Evolutionary conservation across 2,329 filamentous ascomycete genomes (phyloP), one percentile per base, ranked within the genome.

Genomic region (Diaporthe aspalathi): DNA sequence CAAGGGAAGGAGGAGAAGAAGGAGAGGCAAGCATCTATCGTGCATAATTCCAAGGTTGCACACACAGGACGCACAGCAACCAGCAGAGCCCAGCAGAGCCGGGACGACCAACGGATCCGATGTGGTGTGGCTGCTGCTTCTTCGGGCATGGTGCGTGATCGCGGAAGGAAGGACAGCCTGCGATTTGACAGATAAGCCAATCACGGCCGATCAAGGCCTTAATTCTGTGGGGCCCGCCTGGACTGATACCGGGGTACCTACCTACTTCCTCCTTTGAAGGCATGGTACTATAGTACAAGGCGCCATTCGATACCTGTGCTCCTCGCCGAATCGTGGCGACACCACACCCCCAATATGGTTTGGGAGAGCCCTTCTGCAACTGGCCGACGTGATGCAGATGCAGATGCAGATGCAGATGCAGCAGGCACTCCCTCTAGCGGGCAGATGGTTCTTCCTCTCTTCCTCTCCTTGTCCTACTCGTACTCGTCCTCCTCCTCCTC

Each of bases 151-250:
- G 29, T 24, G 60, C 11, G 60, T 65, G 60, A 50, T 63, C 29
- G 45, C 60, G 45, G 60, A 65, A 65, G 45, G 60, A 65, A 65
- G 60, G 60, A 63, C 45, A 50, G 12, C 60, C 45, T 24, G 14
- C 45, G 43, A 38, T 50, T 56, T 50, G n/a, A 14, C 35, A 65
- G 45, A 65, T 65, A n/a, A 24, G n/a, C 60, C 60, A 65, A 65
- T 65, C 60, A 50, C 16, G 4, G 29, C n/a, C 7, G 3, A 8
- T 7, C 3, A 47, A 4, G 17, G 29, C 29, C 20, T 20, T 14
- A 9, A 38, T 24, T 14, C 12, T 49, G 1, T 38, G 14, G 29
- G 43, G 12, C 43, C 60, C 60, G 49, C 60, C 5, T 38, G 35
- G 35, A 12, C 9, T 14, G 29, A n/a, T 20, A n/a, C n/a, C n/a